These are phyloP conservation scores for Trametes meyenii DNA, from an alignment of 768 basidiomycete species.

Conservation along the genomic window DNA sequence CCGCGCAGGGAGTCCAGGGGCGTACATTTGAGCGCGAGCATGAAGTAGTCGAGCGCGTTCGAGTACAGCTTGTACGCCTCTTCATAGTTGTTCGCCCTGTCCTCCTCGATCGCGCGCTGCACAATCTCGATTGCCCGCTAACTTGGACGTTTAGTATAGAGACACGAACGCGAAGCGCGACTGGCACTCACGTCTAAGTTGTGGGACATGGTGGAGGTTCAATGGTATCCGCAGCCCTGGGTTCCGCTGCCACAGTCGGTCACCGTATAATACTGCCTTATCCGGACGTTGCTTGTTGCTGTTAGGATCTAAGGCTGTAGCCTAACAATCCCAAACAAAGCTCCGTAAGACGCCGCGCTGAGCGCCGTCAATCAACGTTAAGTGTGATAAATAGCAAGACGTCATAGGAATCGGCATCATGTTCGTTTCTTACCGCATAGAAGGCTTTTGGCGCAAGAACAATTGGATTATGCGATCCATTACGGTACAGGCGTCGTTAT, in stretches of 20 bases:
- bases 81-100: slow-evolving; percentile 88
- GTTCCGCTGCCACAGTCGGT: slow-evolving; percentile 4
- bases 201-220: slow-evolving; percentile 24
- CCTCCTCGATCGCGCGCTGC: slow-evolving; percentile 90
- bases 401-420: no score
- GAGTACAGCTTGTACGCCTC: slow-evolving; percentile 95
- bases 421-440: not conserved
- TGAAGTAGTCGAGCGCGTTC: slow-evolving; percentile 97
- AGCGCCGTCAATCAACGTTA: not conserved
- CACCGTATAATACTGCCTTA: slow-evolving; percentile 3
- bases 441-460: slow-evolving; percentile 1
- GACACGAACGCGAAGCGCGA: not conserved
- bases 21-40: slow-evolving; percentile 94
- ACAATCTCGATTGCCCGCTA: slow-evolving; percentile 89
- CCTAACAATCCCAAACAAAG: slow-evolving; percentile 27
- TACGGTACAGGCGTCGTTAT: slow-evolving; percentile 25
- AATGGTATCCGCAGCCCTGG: slow-evolving; percentile 13
- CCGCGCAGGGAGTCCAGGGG: not conserved
- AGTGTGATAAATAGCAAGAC: no score
- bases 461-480: slow-evolving; percentile 17
- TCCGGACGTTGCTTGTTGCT: slow-evolving; percentile 17
- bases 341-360: not conserved
- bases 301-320: slow-evolving; percentile 25
- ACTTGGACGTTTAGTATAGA: not conserved
- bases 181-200: slow-evolving; percentile 31